Base-by-base conservation (phyloP, 164 flowering plant genomes). In the Dillenia suffruticosa region DNA sequence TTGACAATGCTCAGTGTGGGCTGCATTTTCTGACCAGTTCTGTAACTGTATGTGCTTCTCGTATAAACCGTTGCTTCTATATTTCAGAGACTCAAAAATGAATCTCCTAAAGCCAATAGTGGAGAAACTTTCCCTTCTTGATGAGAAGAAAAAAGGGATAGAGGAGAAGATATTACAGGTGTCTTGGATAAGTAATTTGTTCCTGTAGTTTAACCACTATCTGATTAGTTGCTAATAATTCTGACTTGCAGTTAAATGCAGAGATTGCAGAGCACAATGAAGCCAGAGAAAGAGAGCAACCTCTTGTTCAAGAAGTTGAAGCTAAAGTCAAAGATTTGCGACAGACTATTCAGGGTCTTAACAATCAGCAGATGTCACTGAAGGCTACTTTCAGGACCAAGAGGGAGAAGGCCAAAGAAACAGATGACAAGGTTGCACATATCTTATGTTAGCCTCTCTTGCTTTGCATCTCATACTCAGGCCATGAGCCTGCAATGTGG, bases 141-240 rank as follows among this genome's bases (percentile, higher is more conserved):
- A 82, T 54, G 86, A 76, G 64, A 77, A 68, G 51, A 75, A 65
- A 9, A 61, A 15, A 13, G 80, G 79, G 68, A 69, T 77, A 68
- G 96, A 88, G 79, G 69, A 61, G 14, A 78, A 62, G 70, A 82
- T 77, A 51, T 61, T 77, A 8, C 72, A 88, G 96, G 99, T 95
- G 70, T 51, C 43, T 40, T 5, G 54, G 1, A 47, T 26, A 46
- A 48, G n/a, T 50, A 40, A 5, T 48, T 12, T 49, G 46, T 16
- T 51, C 7, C 45, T 44, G 10, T 46, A 16, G 2, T 32, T 9
- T 15, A 14, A 54, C 47, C 16, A 10, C 12, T 13, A 15, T 46
- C 12, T n/a, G 17, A 46, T 32, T 5, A 59, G n/a, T n/a, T 12
- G 54, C 46, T 58, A 5, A 59, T 63, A 40, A 14, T 8, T 63